Evolutionary conservation across 805 yeast species (phyloP).

Genomic region (Pichia insulana): DNA sequence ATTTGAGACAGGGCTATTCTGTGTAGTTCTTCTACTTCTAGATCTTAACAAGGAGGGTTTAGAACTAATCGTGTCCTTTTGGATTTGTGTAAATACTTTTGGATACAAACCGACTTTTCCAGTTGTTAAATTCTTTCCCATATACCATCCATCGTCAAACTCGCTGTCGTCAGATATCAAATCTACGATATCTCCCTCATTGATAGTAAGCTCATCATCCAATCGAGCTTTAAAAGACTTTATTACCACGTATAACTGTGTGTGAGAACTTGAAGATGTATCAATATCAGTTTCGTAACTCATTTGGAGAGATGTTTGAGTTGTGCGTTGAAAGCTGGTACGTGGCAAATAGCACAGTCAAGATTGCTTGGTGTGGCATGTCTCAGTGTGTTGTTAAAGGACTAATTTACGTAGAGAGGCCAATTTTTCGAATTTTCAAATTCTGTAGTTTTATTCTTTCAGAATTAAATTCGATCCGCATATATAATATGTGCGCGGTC

Average conservation of each 20-base stretch:
- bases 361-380: too few species aligned
- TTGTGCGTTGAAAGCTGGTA: too few species aligned
- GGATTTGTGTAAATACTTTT: slow-evolving; percentile 60
- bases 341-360: too few species aligned
- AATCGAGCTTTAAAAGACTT: slow-evolving; percentile 82
- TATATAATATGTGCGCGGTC: too few species aligned
- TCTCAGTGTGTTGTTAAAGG: too few species aligned
- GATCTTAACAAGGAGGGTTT: slow-evolving; percentile 43
- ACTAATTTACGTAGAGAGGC: too few species aligned
- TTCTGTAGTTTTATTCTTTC: too few species aligned
- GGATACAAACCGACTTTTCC: slow-evolving; percentile 85
- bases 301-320: too few species aligned
- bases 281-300: background rate
- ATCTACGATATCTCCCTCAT: slow-evolving; percentile 78
- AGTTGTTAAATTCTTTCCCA: slow-evolving; percentile 70
- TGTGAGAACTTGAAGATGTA: slow-evolving; percentile 2
- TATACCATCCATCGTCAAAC: slow-evolving; percentile 95
- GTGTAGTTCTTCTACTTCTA: slow-evolving; percentile 45
- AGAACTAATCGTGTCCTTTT: slow-evolving; percentile 4
- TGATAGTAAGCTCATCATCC: slow-evolving; percentile 80
- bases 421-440: too few species aligned
- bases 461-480: too few species aligned
- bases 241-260: slow-evolving; percentile 43
- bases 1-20: slow-evolving; percentile 17
- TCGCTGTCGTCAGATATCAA: slow-evolving; percentile 89